Percentiles rank a stretch among this genome's conserved stretches.
Conservation (phyloP, 169 alveolate genomes). For the Toxoplasma gondii region DNA sequence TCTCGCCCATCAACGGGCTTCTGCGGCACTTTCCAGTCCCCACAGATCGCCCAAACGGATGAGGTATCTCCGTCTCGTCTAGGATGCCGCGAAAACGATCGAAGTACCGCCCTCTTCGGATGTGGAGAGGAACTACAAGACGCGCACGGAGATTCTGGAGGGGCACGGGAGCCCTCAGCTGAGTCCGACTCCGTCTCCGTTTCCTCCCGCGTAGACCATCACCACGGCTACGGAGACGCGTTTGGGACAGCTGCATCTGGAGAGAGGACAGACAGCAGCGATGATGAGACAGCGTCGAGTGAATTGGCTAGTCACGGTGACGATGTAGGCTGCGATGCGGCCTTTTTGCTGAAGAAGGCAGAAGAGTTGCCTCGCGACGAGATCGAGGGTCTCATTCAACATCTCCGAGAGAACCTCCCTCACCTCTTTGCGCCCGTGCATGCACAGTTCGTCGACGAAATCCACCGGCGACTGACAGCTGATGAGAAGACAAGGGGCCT, state of each 20-base stretch:
- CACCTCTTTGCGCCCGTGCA: not conserved
- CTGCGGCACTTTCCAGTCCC: no score
- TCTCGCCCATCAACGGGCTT: no score
- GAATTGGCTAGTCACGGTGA: not conserved
- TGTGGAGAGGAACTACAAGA: no score
- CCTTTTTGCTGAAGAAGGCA: not conserved
- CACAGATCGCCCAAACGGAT: no score
- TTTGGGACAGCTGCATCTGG: not conserved
- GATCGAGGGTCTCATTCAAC: not conserved
- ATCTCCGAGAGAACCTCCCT: conserved; percentile 29
- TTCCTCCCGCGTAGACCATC: not conserved
- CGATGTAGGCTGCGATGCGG: not conserved
- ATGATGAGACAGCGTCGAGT: not conserved
- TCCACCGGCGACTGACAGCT: not conserved
- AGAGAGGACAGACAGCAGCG: not conserved
- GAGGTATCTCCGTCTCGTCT: no score
- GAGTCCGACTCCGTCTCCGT: not conserved
- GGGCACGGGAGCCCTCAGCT: not conserved
- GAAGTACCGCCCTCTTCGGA: no score
- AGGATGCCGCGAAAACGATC: no score
- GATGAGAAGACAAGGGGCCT: not conserved
- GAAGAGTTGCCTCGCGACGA: conserved; percentile 36
- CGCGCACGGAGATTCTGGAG: no score
- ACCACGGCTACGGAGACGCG: not conserved
- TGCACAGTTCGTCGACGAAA: not conserved